Evolutionary conservation across 768 basidiomycete genomes (phyloP), one percentile per base, ranked within the genome.

Genomic region (Cyclocybe aegerita): DNA sequence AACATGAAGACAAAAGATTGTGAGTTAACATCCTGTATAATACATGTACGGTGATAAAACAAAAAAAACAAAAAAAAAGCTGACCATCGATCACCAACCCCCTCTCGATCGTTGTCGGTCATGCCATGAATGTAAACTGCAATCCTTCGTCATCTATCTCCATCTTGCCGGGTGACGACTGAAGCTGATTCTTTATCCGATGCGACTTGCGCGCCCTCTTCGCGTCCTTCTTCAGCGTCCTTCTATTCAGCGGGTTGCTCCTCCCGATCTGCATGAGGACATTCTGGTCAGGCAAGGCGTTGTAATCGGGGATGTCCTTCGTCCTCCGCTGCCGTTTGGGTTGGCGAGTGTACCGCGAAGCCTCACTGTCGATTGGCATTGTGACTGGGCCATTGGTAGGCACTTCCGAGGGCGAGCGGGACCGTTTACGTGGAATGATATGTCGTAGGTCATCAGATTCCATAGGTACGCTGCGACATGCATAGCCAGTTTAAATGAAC

Each of bases 301-400:
- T 77, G 54, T 84, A 82, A 6, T 70, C 66, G 7, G 78, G 78
- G 9, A 82, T 57, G 37, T 81, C 79, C 59, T 79, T 82, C 32
- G 75, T 72, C 59, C 71, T 80, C 10, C 85, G 76, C 48, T 80
- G 74, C 7, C 86, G 81, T 61, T 87, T 88, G 0, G 85, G 82
- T 53, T 75, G 76, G 35, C 71, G 75, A 38, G 56, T 60, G 48
- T 63, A 60, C 53, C 60, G 60, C 14, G 60, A 56, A 46, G 52
- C 45, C 17, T 52, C 56, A 32, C 7, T 55, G 29, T 49, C 57
- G 23, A 55, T 50, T 32, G 58, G 58, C 33, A 59, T 46, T 11
- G 54, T 51, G 11, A 51, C 46, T 14, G 61, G 16, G 33, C 54
- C 48, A 4, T 48, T 35, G 34, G 41, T 14, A 29, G 56, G 41